Conservation (phyloP, 2,329 filamentous ascomycete species). For the Pleoardoris graminearum region DNA sequence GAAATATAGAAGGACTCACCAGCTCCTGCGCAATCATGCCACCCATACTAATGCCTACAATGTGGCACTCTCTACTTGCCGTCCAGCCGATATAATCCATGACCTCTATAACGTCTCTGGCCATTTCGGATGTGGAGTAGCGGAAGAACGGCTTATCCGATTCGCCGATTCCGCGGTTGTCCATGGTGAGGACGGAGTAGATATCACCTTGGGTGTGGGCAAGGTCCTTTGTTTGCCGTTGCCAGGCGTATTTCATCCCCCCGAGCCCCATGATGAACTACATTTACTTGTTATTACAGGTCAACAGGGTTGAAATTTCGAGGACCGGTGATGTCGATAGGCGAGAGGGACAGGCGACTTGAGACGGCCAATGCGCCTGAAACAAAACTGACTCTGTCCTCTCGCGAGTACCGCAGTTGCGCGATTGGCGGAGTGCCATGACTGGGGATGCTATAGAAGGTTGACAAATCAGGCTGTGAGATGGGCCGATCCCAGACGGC, state of each 20-base stretch:
- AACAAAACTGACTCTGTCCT: conserved; percentile 36
- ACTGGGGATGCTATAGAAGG: not conserved
- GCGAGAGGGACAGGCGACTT: conserved; percentile 26
- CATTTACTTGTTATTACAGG: conserved; percentile 17
- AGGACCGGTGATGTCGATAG: conserved; percentile 9
- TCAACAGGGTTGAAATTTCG: not conserved
- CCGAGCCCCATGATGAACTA: conserved; percentile 84
- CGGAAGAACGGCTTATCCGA: conserved; percentile 76
- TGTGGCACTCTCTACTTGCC: conserved; percentile 61
- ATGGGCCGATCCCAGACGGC: conserved; percentile 21
- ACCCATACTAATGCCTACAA: conserved; percentile 81
- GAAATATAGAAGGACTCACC: conserved; percentile 41
- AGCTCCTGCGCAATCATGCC: conserved; percentile 93
- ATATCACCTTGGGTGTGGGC: conserved; percentile 68
- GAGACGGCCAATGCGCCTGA: conserved; percentile 43
- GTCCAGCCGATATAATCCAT: conserved; percentile 71
- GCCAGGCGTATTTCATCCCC: conserved; percentile 70
- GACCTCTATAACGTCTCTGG: conserved; percentile 73
- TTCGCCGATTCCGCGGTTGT: conserved; percentile 83
- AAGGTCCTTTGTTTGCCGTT: conserved; percentile 81
- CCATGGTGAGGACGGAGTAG: conserved; percentile 76
- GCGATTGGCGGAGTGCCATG: not conserved
- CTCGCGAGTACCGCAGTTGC: not conserved
- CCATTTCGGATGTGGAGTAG: conserved; percentile 86
- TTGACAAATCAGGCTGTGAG: conserved; percentile 7